A percentile compares a stretch with the other conserved stretches of the same genome.
Conservation (phyloP, 2,329 filamentous ascomycete genomes). For the Sporothrix luriei region DNA sequence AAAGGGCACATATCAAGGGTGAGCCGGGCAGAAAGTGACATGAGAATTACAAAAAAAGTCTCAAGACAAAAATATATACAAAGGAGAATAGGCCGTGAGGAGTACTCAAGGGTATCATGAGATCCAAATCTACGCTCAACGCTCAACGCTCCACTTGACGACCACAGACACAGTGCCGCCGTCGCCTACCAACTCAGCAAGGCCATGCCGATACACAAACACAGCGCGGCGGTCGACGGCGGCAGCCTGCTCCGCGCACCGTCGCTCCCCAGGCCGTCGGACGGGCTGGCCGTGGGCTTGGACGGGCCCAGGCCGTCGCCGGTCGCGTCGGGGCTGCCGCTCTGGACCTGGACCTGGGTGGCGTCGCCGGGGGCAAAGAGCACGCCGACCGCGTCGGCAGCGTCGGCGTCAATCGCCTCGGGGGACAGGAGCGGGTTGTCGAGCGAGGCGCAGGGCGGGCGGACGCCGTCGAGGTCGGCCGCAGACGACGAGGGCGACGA, state of each 20-base stretch:
- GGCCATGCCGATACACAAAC: neutral
- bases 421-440: conserved; percentile 56
- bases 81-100: neutral
- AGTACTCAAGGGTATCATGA: conserved; percentile 21
- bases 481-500: conserved; percentile 40
- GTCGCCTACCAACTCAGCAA: conserved; percentile 2
- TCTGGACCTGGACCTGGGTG: conserved; percentile 48
- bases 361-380: conserved; percentile 57
- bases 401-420: conserved; percentile 49
- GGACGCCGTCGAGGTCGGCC: conserved; percentile 37
- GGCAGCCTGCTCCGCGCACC: conserved; percentile 34
- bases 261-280: conserved; percentile 40
- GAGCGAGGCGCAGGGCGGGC: conserved; percentile 51
- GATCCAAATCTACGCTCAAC: neutral
- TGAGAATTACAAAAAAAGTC: neutral
- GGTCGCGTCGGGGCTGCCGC: conserved; percentile 36
- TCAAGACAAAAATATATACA: neutral
- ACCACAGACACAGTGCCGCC: neutral
- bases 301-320: conserved; percentile 37
- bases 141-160: neutral
- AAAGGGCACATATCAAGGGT: no score
- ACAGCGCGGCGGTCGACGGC: conserved; percentile 1
- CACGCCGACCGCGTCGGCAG: conserved; percentile 50
- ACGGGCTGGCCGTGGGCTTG: conserved; percentile 40
- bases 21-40: no score